These are phyloP conservation scores for Batkoa obscura DNA, from an alignment of 371 early-diverging fungal genomes.

Conservation along the genomic window DNA sequence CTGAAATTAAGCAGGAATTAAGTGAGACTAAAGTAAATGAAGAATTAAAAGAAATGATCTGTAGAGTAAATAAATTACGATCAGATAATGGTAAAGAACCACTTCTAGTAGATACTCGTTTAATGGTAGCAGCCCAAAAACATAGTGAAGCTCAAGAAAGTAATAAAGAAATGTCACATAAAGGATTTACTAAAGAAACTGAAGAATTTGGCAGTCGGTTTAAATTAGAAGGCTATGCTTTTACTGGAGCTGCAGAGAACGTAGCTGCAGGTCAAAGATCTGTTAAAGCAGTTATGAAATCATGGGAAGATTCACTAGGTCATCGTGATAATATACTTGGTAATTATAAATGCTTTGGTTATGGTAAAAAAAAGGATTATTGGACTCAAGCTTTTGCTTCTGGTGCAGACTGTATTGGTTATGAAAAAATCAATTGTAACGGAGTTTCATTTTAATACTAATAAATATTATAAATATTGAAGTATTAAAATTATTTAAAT, in stretches of 20 bases:
- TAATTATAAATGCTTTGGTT: neutral
- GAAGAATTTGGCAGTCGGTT: neutral
- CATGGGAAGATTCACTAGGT: constrained; percentile 10
- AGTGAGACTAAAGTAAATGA: no score
- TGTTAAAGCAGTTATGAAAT: neutral
- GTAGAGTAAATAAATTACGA: neutral
- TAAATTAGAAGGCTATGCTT: neutral
- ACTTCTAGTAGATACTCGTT: neutral
- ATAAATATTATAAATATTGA: no score
- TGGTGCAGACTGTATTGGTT: neutral
- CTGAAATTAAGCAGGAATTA: no score
- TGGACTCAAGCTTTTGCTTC: neutral
- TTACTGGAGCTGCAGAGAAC: neutral
- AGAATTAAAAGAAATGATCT: neutral
- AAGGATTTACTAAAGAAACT: no score
- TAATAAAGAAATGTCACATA: neutral
- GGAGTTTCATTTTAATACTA: no score
- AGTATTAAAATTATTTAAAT: no score
- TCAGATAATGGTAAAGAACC: neutral
- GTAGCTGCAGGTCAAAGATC: neutral
- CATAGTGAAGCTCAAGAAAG: neutral
- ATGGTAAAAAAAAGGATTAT: neutral
- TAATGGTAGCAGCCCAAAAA: neutral
- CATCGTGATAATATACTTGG: constrained; percentile 9
- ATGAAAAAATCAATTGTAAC: no score